phyloP scores from a whole-genome alignment of 352 stramenopile species.

The Globisporangium orthogonon region DNA sequence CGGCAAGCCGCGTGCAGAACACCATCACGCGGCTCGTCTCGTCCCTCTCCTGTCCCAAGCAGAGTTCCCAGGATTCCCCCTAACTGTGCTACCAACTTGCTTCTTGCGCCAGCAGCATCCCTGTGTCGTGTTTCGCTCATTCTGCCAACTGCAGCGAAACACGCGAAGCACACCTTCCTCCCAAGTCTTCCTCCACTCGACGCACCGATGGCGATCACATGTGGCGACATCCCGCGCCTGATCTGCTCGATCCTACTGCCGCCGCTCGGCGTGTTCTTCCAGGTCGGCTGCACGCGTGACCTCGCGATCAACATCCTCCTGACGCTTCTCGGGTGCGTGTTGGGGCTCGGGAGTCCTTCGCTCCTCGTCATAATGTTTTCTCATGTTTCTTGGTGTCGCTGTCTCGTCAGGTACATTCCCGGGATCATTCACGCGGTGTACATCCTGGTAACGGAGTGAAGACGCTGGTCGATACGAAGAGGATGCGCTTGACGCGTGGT shows the following conservation, averaged over 20 bases:
- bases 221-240: constrained; percentile 53
- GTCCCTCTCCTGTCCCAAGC: too few relatives aligned
- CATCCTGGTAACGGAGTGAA: constrained; percentile 64
- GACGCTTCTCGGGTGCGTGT: constrained; percentile 41
- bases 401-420: constrained; percentile 37
- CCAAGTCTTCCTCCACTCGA: too few relatives aligned
- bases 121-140: too few relatives aligned
- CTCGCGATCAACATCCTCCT: constrained; percentile 61
- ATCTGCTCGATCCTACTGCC: constrained; percentile 59
- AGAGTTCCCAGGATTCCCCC: too few relatives aligned
- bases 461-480: background rate
- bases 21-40: too few relatives aligned
- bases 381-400: background rate
- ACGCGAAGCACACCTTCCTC: too few relatives aligned
- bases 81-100: too few relatives aligned
- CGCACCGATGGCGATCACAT: constrained; percentile 44
- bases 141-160: too few relatives aligned
- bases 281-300: constrained; percentile 29
- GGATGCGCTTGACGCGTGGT: background rate
- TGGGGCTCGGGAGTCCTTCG: background rate
- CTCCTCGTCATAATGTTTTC: background rate
- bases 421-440: constrained; percentile 74
- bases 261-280: constrained; percentile 28
- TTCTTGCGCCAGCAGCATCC: too few relatives aligned
- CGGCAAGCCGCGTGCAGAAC: too few relatives aligned